Percentiles rank a stretch among this genome's conserved stretches.
Evolutionary conservation across 306 rosid species (phyloP).

Genomic region (Lathyrus aphaca): DNA sequence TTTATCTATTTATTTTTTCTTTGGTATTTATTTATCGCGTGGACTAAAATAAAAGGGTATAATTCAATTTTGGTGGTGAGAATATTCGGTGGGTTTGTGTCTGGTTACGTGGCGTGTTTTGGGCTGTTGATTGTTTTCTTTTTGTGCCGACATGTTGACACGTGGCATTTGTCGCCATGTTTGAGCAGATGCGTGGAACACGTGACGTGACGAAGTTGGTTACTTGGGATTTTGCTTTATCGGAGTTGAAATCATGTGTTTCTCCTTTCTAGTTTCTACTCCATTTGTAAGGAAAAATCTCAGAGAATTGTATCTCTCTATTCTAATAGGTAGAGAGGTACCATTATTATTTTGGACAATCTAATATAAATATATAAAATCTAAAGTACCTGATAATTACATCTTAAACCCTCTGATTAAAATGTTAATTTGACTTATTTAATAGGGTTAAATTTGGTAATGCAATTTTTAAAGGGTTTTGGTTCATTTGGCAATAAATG

Average conservation of each 20-base stretch:
- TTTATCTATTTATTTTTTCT: too few species aligned
- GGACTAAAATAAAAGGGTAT: slow-evolving; percentile 31
- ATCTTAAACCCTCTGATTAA: too few species aligned
- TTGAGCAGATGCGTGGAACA: slow-evolving; percentile 16
- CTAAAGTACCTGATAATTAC: too few species aligned
- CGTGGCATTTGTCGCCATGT: background rate
- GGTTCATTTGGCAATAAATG: too few species aligned
- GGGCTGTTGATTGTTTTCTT: slow-evolving; percentile 6
- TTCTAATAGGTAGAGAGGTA: too few species aligned
- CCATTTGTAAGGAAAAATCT: too few species aligned
- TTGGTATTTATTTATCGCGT: background rate
- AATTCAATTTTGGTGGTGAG: slow-evolving; percentile 27
- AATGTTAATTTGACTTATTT: too few species aligned
- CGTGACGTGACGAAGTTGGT: slow-evolving; percentile 30
- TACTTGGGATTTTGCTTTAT: background rate
- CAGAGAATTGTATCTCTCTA: too few species aligned
- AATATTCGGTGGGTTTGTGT: slow-evolving; percentile 47
- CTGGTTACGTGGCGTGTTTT: slow-evolving; percentile 38
- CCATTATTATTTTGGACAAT: too few species aligned
- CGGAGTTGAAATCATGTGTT: background rate
- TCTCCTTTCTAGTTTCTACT: background rate
- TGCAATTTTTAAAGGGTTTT: too few species aligned
- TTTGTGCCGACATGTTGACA: background rate
- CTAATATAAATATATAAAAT: too few species aligned
- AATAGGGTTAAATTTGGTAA: too few species aligned